Base-by-base conservation (phyloP, 2,329 filamentous ascomycete species). In the Pseudocercospora crystallina region DNA sequence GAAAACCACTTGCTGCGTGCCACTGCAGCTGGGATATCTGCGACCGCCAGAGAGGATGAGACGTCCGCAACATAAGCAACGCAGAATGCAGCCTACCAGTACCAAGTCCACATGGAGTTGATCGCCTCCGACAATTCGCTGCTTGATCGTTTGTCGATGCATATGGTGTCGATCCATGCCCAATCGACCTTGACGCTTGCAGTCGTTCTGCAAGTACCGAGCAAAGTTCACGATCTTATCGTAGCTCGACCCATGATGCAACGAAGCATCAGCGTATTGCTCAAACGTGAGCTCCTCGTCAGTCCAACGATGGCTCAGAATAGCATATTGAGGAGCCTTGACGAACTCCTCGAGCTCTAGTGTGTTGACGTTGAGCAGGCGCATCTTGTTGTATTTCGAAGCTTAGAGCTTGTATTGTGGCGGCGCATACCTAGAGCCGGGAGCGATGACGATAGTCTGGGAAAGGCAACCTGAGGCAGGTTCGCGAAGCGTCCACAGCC, bases 111-210 rank as follows among this genome's bases (percentile, higher is more conserved):
- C 56, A 57, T 57, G 3, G 53, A 53, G 32, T 56, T 58, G 37
- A 58, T 49, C 8, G 54, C 46, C 57, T 57, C 54, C 7, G 35
- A 36, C 8, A 60, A 30, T 37, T 56, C 57, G 11, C 47, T 49
- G 14, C 41, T 53, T 37, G 43, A 56, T 5, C 34, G 26, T 15
- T 56, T 53, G 34, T 60, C 49, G 12, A 60, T 60, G 40, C 55
- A 56, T 29, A 49, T 53, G 11, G 57, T 58, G 33, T 60, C 55
- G 12, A 60, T 43, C 57, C 57, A 60, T 14, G 37, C 43, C 43
- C 43, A 46, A 1, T 46, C 20, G n/a, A 43, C 5, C 20, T 26
- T 26, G 20, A 26, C 20, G 4, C 20, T 26, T 7, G 20, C 20
- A 3, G 20, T 26, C 7, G 20, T 7, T 26, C 20, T 26, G 20